A percentile compares a stretch with the other conserved stretches of the same genome.
Conservation (phyloP, 768 basidiomycete species). For the Psilocybe tampanensis region DNA sequence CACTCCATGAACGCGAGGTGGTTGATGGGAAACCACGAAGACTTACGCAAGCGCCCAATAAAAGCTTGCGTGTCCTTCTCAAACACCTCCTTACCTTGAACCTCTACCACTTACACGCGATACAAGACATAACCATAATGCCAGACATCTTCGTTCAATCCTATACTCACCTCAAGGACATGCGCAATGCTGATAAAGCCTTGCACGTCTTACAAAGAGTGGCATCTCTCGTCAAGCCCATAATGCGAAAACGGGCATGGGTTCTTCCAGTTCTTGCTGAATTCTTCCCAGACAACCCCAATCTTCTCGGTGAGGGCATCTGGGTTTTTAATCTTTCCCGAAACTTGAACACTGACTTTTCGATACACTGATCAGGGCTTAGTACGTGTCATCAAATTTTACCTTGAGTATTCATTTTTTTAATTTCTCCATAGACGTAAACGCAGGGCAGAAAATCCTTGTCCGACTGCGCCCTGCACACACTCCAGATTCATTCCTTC, state of each 20-base stretch:
- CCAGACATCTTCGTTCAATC: conserved; percentile 61
- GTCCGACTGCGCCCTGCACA: conserved; percentile 77
- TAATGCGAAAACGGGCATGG: conserved; percentile 89
- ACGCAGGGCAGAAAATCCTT: conserved; percentile 80
- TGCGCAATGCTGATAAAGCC: conserved; percentile 68
- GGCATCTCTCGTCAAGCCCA: conserved; percentile 86
- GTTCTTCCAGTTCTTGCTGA: conserved; percentile 78
- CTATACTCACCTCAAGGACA: conserved; percentile 71
- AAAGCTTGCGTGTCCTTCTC: background rate
- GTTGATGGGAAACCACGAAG: conserved; percentile 6
- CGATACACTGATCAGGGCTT: conserved; percentile 27
- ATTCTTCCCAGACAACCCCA: conserved; percentile 79
- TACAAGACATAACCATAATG: conserved; percentile 35
- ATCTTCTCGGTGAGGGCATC: conserved; percentile 64
- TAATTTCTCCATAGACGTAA: conserved; percentile 54
- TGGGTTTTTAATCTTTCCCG: background rate
- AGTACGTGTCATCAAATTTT: conserved; percentile 29
- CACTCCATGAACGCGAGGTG: too few relatives aligned
- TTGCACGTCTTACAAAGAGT: conserved; percentile 67
- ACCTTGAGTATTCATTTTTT: conserved; percentile 4
- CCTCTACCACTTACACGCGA: background rate
- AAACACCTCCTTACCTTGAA: background rate
- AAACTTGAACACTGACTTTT: background rate
- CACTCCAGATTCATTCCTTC: conserved; percentile 69
- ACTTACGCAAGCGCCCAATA: conserved; percentile 24